A percentile compares a stretch with the other conserved stretches of the same genome.
These are phyloP conservation scores for Curvularia verruculosa DNA, from an alignment of 2,329 filamentous ascomycete genomes.

Conservation along the genomic window DNA sequence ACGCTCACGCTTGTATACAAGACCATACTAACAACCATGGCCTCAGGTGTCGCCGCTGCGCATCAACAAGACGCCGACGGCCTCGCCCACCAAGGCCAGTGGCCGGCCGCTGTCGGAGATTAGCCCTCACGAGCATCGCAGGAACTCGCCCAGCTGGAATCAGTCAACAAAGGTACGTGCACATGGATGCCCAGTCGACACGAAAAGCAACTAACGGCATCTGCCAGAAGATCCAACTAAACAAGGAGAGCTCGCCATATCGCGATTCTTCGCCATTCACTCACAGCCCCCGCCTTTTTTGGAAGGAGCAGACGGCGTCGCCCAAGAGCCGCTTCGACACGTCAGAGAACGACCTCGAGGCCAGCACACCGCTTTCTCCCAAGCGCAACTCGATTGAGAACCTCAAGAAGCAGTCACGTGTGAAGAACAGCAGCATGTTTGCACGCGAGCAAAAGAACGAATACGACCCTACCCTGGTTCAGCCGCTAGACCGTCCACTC, in stretches of 20 bases:
- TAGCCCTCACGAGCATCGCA: conserved; percentile 79
- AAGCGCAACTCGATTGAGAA: conserved; percentile 92
- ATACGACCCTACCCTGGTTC: conserved; percentile 82
- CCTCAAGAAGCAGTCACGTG: conserved; percentile 89
- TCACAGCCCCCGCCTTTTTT: conserved; percentile 84
- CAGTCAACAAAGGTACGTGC: conserved; percentile 70
- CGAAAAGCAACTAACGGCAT: conserved; percentile 28
- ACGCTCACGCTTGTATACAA: not conserved
- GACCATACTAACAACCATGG: conserved; percentile 16
- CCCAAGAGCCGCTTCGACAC: conserved; percentile 62
- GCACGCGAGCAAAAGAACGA: conserved; percentile 89
- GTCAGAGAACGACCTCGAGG: conserved; percentile 69
- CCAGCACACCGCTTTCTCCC: conserved; percentile 69
- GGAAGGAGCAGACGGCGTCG: conserved; percentile 76
- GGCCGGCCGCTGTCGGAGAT: conserved; percentile 81
- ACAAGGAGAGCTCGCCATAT: conserved; percentile 80
- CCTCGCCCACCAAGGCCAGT: conserved; percentile 68
- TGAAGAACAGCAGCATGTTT: conserved; percentile 98
- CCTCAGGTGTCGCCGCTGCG: conserved; percentile 75
- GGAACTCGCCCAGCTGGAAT: conserved; percentile 92
- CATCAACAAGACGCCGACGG: conserved; percentile 71
- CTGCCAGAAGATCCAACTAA: conserved; percentile 68
- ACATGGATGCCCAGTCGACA: conserved; percentile 15
- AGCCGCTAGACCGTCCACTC: conserved; percentile 80
- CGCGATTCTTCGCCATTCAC: conserved; percentile 74